Conservation (phyloP, 768 basidiomycete genomes). For the Boletus tylopilopsis region DNA sequence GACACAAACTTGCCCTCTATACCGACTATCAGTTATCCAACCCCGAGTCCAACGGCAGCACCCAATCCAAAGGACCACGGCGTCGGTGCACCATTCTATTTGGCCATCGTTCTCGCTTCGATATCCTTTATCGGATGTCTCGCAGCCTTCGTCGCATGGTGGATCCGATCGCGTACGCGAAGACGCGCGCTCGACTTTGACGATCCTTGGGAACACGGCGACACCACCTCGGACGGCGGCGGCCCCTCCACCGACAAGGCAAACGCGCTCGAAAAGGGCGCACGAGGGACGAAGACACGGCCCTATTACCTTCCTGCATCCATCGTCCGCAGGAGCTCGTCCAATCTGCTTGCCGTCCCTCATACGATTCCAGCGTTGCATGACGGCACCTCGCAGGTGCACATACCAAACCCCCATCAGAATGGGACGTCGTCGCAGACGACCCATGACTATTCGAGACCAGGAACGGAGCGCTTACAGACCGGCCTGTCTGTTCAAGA, state of each 20-base stretch:
- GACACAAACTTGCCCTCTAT: constrained; percentile 22
- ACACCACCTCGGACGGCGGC: constrained; percentile 2
- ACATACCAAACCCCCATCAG: neutral
- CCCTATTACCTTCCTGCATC: constrained; percentile 25
- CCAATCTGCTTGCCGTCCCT: constrained; percentile 18
- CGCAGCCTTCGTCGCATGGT: constrained; percentile 47
- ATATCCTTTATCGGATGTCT: constrained; percentile 44
- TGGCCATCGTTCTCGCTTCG: constrained; percentile 46
- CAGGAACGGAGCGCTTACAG: constrained; percentile 11
- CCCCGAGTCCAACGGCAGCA: constrained; percentile 22
- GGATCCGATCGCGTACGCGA: constrained; percentile 39
- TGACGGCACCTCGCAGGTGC: constrained; percentile 2
- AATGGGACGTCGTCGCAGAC: constrained; percentile 10
- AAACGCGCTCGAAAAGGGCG: constrained; percentile 2
- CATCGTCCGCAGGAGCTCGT: constrained; percentile 15
- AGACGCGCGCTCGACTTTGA: constrained; percentile 32
- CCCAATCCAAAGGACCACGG: constrained; percentile 20
- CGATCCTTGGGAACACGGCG: constrained; percentile 34
- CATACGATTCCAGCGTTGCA: constrained; percentile 8
- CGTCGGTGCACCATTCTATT: constrained; percentile 41
- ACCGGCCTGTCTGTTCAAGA: constrained; percentile 26
- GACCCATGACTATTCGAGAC: constrained; percentile 1
- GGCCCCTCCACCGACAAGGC: neutral
- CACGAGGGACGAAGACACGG: constrained; percentile 15
- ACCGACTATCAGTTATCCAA: constrained; percentile 21